Base-by-base conservation (phyloP, 371 early-diverging fungal species). In the Cokeromyces recurvatus region DNA sequence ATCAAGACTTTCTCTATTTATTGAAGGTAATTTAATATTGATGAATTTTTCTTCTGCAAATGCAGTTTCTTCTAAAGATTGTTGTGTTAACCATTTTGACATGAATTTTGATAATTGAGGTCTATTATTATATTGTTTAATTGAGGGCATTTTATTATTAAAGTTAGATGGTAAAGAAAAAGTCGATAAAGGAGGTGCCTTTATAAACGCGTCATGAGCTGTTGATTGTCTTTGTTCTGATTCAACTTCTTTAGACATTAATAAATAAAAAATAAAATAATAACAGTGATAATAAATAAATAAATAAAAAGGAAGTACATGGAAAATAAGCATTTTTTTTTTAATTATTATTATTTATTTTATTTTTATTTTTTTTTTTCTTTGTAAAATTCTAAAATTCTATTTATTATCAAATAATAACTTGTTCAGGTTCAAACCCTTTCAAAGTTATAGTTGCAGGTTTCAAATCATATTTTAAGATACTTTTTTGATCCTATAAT, bases 101-200 rank as follows among this genome's bases (percentile, higher is more conserved):
- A 59, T 51, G 31, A 68, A 32, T 19, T 64, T 50, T 15, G 64
- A 38, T n/a, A 64, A 31, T 31, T 52, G 51, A 2, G 68, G 68
- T 39, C 65, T 20, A 27, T 9, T 37, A 7, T 17, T 36, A 27
- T 43, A 38, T 22, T 38, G 29, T 24, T 43, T 51, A 16, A 38
- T 43, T 6, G 41, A 15, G 2, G 16, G 38, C 17, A 49, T 4
- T 23, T 43, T 50, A 24, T 21, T 36, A 31, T 51, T 44, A 1
- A 51, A 23, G 17, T 51, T 51, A 12, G 51, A 7, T 1, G 51
- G 51, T 32, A 51, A 43, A 22, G 51, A 51, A 43, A 51, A 51
- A 1, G 11, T 44, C 1, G 51, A 36, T 19, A 51, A 31, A 2
- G 41, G 4, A 11, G 49, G 22, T 11, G 40, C 29, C 12, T 38